A percentile compares a stretch with the other conserved stretches of the same genome.
phyloP scores from a whole-genome alignment of 2,329 filamentous ascomycete species.

The Aspergillus cejpii region DNA sequence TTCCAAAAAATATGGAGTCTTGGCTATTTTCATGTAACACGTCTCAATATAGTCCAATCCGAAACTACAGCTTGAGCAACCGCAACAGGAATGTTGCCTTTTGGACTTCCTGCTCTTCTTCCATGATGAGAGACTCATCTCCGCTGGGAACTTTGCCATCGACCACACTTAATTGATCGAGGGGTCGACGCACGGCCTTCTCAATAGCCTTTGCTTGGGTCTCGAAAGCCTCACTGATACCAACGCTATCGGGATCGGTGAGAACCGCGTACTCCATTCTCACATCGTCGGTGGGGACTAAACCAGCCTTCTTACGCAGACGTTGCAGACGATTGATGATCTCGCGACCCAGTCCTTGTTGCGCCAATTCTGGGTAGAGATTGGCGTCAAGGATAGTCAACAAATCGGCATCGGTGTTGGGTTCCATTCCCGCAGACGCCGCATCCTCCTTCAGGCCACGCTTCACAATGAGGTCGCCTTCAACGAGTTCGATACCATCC shows the following conservation, averaged over 20 bases:
- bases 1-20: not conserved
- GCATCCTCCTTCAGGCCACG: conserved; percentile 69
- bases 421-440: conserved; percentile 67
- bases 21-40: not conserved
- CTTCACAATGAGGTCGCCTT: conserved; percentile 77
- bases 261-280: conserved; percentile 88
- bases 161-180: conserved; percentile 61
- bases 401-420: conserved; percentile 82
- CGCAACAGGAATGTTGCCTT: conserved; percentile 73
- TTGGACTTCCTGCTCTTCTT: conserved; percentile 81
- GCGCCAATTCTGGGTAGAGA: conserved; percentile 74
- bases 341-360: conserved; percentile 84
- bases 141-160: conserved; percentile 52
- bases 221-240: conserved; percentile 62
- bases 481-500: conserved; percentile 74
- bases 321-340: conserved; percentile 90
- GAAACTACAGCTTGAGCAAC: conserved; percentile 61
- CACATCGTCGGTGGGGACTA: conserved; percentile 87
- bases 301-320: conserved; percentile 84
- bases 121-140: conserved; percentile 57
- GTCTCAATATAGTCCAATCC: not conserved
- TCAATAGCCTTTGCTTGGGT: conserved; percentile 63
- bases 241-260: conserved; percentile 69
- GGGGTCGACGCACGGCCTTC: conserved; percentile 67
- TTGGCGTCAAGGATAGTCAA: conserved; percentile 83